Base-by-base conservation (phyloP, 1,284 basidiomycete species). In the Malassezia slooffiae region DNA sequence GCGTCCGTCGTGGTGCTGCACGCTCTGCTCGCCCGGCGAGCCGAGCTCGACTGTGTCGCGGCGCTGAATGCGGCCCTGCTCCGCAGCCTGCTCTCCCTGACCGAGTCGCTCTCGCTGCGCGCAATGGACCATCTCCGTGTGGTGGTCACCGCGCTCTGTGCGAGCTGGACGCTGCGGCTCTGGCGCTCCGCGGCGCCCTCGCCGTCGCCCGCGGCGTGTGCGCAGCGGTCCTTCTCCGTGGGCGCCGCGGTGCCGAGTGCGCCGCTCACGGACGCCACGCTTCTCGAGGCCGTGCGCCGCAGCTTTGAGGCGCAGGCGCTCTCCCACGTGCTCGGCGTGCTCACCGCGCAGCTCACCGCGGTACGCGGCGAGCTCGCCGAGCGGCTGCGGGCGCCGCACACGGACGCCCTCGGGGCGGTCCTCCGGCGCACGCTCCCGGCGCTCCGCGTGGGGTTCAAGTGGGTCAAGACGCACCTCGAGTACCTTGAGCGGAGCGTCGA, bases 391-490 rank as follows among this genome's bases (percentile, higher is more conserved):
- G 37, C 26, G 5, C 80, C 82, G 59, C 76, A 78, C 27, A 90
- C 96, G 60, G 83, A 83, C 1, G 87, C 87, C 1, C 78, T 80
- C 7, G 31, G 32, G 16, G 31, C 30, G 24, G 32, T 34, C 16
- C 81, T 95, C 47, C 77, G 90, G 22, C 77, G 91, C 23, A 83
- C 82, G 9, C 74, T 97, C 3, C 88, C 90, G 2, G 81, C 86
- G 5, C 72, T 96, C 36, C 79, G 91, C 12, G 81, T 96, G 40
- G 78, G 82, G 2, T 81, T 80, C 59, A 91, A 90, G 68, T 97
- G 91, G 91, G 70, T 91, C 20, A 76, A 79, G 32, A 79, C 79
- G 5, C 86, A 95, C 67, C 70, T 81, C 49, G 79, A 80, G 46
- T 87, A 88, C 58, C 70, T 90, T 34, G 50, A 59, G 35, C 49